These are phyloP conservation scores for Lepiota subincarnata DNA, from an alignment of 768 basidiomycete species.

Conservation along the genomic window DNA sequence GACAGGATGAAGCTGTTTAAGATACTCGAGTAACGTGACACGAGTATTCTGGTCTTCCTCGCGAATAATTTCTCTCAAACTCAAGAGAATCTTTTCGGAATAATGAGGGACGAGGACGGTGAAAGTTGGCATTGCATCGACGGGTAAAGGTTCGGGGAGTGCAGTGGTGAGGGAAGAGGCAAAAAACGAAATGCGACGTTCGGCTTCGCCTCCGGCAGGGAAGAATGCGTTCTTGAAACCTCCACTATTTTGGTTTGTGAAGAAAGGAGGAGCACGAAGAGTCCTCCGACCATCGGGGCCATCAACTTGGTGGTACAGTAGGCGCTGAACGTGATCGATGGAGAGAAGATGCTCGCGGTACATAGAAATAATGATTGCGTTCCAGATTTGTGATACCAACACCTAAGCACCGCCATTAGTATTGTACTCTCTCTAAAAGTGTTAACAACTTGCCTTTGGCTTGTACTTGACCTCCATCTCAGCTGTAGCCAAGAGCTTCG, in stretches of 20 bases:
- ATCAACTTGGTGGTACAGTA: slow-evolving; percentile 96
- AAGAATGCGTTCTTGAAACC: slow-evolving; percentile 82
- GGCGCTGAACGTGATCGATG: slow-evolving; percentile 96
- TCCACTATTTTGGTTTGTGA: slow-evolving; percentile 78
- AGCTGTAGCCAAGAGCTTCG: slow-evolving; percentile 89
- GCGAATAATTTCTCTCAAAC: slow-evolving; percentile 95
- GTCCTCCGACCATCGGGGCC: slow-evolving; percentile 85
- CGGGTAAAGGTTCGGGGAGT: slow-evolving; percentile 90
- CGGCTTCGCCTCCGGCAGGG: slow-evolving; percentile 91
- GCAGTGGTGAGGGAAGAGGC: slow-evolving; percentile 95
- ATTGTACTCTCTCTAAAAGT: background rate
- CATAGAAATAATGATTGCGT: slow-evolving; percentile 99
- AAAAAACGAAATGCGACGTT: slow-evolving; percentile 98
- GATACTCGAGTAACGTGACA: slow-evolving; percentile 94
- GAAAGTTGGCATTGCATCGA: slow-evolving; percentile 99
- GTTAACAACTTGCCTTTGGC: slow-evolving; percentile 54
- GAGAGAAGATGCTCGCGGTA: slow-evolving; percentile 97
- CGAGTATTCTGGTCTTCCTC: slow-evolving; percentile 97
- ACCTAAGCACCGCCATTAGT: slow-evolving; percentile 33
- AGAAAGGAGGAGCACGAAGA: slow-evolving; percentile 95
- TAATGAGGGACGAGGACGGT: slow-evolving; percentile 99
- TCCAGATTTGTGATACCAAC: slow-evolving; percentile 98
- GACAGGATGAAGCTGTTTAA: slow-evolving; percentile 96
- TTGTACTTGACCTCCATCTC: slow-evolving; percentile 99
- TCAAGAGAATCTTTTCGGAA: slow-evolving; percentile 96